These are phyloP conservation scores for Guillardia theta DNA, from an alignment of 78 protist genomes.

Conservation along the genomic window DNA sequence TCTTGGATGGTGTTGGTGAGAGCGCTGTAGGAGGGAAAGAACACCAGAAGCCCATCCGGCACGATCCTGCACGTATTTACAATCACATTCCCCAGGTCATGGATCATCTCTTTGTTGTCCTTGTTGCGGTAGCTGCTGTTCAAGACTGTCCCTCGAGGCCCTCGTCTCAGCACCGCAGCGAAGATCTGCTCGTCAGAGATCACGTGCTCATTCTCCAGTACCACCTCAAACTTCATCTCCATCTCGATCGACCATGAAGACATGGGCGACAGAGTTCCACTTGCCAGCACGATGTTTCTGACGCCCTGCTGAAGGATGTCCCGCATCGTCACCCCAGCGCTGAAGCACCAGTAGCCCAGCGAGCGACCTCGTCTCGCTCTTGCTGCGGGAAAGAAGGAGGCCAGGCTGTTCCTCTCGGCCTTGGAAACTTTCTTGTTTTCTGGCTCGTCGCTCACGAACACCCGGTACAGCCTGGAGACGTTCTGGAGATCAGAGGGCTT, in stretches of 20 bases:
- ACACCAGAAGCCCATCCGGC: conserved; percentile 93
- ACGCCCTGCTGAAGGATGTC: neutral
- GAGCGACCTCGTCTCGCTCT: neutral
- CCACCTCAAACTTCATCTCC: conserved; percentile 28
- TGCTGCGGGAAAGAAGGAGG: neutral
- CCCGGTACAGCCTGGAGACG: neutral
- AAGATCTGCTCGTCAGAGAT: conserved; percentile 54
- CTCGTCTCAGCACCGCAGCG: neutral
- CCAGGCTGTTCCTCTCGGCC: neutral
- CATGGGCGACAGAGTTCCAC: conserved; percentile 95
- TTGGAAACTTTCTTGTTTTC: neutral
- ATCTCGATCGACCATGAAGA: conserved; percentile 57
- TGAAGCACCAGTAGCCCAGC: conserved; percentile 52
- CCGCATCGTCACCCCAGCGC: conserved; percentile 51
- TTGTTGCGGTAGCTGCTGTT: neutral
- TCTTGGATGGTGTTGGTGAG: too few species aligned
- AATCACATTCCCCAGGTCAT: conserved; percentile 42
- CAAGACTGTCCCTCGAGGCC: neutral
- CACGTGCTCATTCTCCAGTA: conserved; percentile 81
- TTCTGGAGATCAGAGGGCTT: neutral
- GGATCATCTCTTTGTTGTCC: neutral
- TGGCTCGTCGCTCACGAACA: neutral
- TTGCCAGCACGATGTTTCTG: conserved; percentile 79
- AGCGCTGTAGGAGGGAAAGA: conserved; percentile 90
- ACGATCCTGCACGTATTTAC: conserved; percentile 68